Base-by-base conservation (phyloP, 208 protist species). In the Jaenimonas drosophilae region DNA sequence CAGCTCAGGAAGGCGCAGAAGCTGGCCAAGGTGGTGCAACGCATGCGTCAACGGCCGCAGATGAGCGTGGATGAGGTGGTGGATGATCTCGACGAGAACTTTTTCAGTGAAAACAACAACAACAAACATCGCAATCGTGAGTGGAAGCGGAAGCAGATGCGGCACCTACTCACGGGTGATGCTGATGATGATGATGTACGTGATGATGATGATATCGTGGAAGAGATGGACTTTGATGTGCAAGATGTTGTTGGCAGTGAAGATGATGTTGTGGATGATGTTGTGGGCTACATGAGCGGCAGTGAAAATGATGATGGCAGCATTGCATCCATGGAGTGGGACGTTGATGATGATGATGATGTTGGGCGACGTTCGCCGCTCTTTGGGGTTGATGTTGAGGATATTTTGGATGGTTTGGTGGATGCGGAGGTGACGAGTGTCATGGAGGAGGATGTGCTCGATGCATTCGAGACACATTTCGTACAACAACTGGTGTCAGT, bases 1-100 rank as follows among this genome's bases (percentile, higher is more conserved):
- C 64, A 85, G n/a, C 50, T 91, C 12, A 28, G 34, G 12, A 59
- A 85, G 41, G 66, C 76, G 2, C 70, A 82, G 42, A 52, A 49
- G 4, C 66, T 91, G 9, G 47, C 64, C n/a, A 47, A 33, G 19
- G 64, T 52, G 17, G 41, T 49, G 53, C 24, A 72, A 66, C 26
- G 54, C 36, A 28, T 70, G 63, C 2, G 23, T 5, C 32, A 27
- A 34, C n/a, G 23, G 12, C 42, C 42, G 14, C 6, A 5, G 5
- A 6, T 32, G 42, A 17, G n/a, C 17, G 19, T 48, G 5, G 17
- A 26, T 11, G 23, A 48, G 12, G 42, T 21, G 6, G 24, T 21
- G 9, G 19, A 50, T 2, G 29, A 36, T n/a, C 33, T 59, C 11
- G 24, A 26, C 2, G 37, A 41, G 6, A 38, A 42, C 0, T 7